Evolutionary conservation across 1,284 basidiomycete species (phyloP).

Genomic region (Trametes versicolor): DNA sequence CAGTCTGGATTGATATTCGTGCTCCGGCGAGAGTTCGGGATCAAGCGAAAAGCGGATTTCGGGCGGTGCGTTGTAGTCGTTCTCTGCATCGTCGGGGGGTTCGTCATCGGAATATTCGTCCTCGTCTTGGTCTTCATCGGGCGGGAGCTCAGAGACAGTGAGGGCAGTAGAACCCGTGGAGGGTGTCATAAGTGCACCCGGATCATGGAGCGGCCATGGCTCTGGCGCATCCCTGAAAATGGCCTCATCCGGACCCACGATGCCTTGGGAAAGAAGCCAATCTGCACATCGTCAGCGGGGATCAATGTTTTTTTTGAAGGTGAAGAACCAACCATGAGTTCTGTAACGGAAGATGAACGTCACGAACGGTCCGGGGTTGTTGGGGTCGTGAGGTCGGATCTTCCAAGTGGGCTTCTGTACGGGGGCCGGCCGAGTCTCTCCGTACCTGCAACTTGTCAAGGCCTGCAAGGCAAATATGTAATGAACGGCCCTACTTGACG

Average conservation of each 20-base stretch:
- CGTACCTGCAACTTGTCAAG: constrained; percentile 24
- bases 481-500: constrained; percentile 25
- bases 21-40: no score
- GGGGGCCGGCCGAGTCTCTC: constrained; percentile 18
- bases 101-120: background rate
- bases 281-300: constrained; percentile 27
- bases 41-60: no score
- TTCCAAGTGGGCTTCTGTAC: constrained; percentile 55
- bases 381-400: constrained; percentile 54
- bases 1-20: background rate
- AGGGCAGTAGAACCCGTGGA: background rate
- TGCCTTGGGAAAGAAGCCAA: constrained; percentile 41
- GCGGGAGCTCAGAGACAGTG: background rate
- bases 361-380: constrained; percentile 55
- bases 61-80: background rate
- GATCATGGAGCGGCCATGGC: constrained; percentile 2
- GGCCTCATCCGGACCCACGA: constrained; percentile 31
- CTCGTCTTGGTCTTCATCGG: constrained; percentile 1
- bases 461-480: background rate
- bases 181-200: background rate
- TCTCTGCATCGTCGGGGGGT: background rate
- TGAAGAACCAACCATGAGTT: constrained; percentile 50
- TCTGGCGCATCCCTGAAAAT: constrained; percentile 7
- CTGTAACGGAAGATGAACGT: constrained; percentile 70
- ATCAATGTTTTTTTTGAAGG: no score